Percentiles rank a stretch among this genome's conserved stretches.
phyloP scores from a whole-genome alignment of 495 filamentous ascomycete species.

The Cercophora samala region DNA sequence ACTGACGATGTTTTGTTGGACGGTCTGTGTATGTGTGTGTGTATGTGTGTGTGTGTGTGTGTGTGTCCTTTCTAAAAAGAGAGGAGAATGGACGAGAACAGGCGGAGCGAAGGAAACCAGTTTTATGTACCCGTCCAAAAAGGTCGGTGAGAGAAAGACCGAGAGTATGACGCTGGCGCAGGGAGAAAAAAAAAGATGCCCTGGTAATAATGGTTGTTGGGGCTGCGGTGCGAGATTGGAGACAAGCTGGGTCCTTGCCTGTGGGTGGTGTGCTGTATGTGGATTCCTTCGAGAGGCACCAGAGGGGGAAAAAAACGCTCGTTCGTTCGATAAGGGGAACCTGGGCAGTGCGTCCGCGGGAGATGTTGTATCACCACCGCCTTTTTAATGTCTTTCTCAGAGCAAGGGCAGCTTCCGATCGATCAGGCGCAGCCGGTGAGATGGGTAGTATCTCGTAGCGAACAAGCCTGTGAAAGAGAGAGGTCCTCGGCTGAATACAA shows the following conservation, averaged over 20 bases:
- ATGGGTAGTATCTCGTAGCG: background rate
- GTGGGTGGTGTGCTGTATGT: background rate
- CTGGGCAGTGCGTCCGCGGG: background rate
- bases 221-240: background rate
- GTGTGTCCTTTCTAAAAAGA: background rate
- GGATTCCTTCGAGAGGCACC: background rate
- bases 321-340: background rate
- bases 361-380: slow-evolving; percentile 3
- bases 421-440: background rate
- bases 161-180: background rate
- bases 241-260: background rate
- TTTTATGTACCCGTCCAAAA: background rate
- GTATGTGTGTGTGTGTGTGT: background rate
- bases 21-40: background rate
- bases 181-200: background rate
- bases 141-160: background rate
- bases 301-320: background rate
- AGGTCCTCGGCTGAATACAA: background rate
- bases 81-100: background rate
- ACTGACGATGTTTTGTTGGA: background rate
- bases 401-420: background rate
- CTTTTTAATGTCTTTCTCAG: background rate
- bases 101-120: background rate
- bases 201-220: background rate
- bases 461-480: background rate